phyloP scores from a whole-genome alignment of 2,329 filamentous ascomycete genomes.

The Alternaria sp. region DNA sequence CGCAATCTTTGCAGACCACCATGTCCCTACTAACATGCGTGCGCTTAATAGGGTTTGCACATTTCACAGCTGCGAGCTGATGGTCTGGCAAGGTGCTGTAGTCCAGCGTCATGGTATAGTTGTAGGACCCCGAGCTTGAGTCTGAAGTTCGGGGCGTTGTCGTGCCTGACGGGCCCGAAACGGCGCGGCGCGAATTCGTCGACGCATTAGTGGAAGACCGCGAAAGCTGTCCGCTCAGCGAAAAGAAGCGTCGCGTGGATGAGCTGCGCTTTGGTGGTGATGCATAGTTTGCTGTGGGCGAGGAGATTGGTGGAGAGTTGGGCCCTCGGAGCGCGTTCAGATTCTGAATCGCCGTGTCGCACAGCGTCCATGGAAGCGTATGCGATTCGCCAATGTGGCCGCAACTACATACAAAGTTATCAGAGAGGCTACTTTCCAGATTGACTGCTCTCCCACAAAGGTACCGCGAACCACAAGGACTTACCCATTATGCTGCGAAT shows the following conservation, averaged over 20 bases:
- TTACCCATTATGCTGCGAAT: constrained; percentile 36
- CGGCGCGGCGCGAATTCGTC: constrained; percentile 24
- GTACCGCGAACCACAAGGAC: not conserved
- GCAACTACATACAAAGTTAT: constrained; percentile 21
- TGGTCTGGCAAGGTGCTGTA: constrained; percentile 35
- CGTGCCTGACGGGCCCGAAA: constrained; percentile 20
- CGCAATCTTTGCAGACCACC: constrained; percentile 40
- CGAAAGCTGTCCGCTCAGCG: constrained; percentile 31
- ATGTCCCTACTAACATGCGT: constrained; percentile 32
- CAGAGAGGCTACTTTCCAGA: not conserved
- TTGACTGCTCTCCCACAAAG: not conserved
- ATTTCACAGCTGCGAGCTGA: constrained; percentile 30
- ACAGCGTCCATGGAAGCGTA: constrained; percentile 36
- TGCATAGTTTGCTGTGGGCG: constrained; percentile 12
- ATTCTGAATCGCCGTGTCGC: constrained; percentile 27
- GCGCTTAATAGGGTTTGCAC: constrained; percentile 22
- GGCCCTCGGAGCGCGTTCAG: constrained; percentile 35
- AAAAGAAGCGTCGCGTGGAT: constrained; percentile 35
- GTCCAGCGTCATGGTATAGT: constrained; percentile 15
- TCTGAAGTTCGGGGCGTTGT: constrained; percentile 18
- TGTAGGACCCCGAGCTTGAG: constrained; percentile 18
- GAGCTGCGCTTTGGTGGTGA: constrained; percentile 27
- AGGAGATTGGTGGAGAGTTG: constrained; percentile 34
- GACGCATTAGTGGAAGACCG: constrained; percentile 28
- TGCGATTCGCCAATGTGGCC: constrained; percentile 41